These are phyloP conservation scores for Rhodofomes roseus DNA, from an alignment of 1,284 basidiomycete species.

Conservation along the genomic window DNA sequence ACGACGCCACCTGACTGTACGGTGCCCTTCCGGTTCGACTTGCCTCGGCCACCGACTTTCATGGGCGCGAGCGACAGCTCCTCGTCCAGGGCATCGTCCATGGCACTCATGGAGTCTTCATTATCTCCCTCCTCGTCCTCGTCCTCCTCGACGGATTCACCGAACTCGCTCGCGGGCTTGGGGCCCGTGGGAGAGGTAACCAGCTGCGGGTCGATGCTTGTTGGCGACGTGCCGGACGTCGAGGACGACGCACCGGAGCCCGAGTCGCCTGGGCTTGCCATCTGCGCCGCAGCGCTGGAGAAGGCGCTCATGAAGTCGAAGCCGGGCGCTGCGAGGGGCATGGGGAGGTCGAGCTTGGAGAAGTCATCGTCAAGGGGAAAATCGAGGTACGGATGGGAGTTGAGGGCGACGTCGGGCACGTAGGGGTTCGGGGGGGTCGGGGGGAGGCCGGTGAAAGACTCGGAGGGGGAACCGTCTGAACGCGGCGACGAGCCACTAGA, in stretches of 20 bases:
- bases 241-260: slow-evolving; percentile 12
- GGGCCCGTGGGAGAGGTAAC: slow-evolving; percentile 42
- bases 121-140: slow-evolving; percentile 21
- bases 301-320: slow-evolving; percentile 38
- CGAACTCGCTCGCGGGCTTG: slow-evolving; percentile 32
- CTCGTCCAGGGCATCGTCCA: slow-evolving; percentile 11
- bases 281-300: slow-evolving; percentile 15
- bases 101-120: slow-evolving; percentile 16
- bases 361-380: slow-evolving; percentile 42
- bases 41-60: slow-evolving; percentile 59
- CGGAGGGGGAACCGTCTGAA: slow-evolving; percentile 33
- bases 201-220: slow-evolving; percentile 52
- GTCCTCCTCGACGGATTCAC: slow-evolving; percentile 18
- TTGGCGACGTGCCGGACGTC: slow-evolving; percentile 25
- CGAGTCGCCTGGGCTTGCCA: slow-evolving; percentile 24
- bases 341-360: slow-evolving; percentile 31
- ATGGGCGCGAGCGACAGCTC: slow-evolving; percentile 33
- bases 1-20: slow-evolving; percentile 69
- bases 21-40: slow-evolving; percentile 59
- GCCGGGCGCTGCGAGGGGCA: slow-evolving; percentile 28
- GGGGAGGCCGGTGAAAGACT: slow-evolving; percentile 27
- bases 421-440: slow-evolving; percentile 25
- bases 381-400: slow-evolving; percentile 35
- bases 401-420: slow-evolving; percentile 20
- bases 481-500: slow-evolving; percentile 34